Percentiles rank a stretch among this genome's conserved stretches.
Evolutionary conservation across 2,329 filamentous ascomycete genomes (phyloP).

Genomic region (Tolypocladium album): DNA sequence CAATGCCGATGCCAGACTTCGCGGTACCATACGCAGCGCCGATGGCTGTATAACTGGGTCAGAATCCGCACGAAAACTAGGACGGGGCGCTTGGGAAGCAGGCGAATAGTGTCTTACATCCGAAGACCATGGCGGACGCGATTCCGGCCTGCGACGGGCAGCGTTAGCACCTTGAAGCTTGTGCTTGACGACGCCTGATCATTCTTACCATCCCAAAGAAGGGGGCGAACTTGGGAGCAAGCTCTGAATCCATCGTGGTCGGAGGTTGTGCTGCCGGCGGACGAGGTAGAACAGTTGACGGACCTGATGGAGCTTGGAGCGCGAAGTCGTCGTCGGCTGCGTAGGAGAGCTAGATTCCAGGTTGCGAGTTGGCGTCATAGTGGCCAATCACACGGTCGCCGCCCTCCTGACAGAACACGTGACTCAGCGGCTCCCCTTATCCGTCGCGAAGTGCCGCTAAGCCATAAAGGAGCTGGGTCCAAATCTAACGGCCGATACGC

Average conservation of each 20-base stretch:
- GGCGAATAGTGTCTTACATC: constrained; percentile 45
- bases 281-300: neutral
- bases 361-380: constrained; percentile 3
- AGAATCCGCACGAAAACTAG: constrained; percentile 5
- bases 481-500: neutral
- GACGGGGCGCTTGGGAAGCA: neutral
- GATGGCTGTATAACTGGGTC: constrained; percentile 28
- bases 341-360: neutral
- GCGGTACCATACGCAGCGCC: constrained; percentile 82
- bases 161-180: constrained; percentile 12
- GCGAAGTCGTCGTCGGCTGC: neutral
- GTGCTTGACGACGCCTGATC: constrained; percentile 1
- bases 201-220: constrained; percentile 76
- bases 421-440: neutral
- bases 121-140: constrained; percentile 73
- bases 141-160: constrained; percentile 53
- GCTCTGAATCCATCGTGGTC: constrained; percentile 44
- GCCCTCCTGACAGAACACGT: constrained; percentile 4
- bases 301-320: neutral
- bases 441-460: neutral
- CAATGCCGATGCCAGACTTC: constrained; percentile 81
- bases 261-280: neutral
- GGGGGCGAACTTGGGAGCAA: constrained; percentile 71
- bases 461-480: neutral
- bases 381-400: constrained; percentile 1